Percentiles rank a stretch among this genome's conserved stretches.
Evolutionary conservation across 2,329 filamentous ascomycete genomes (phyloP).

Genomic region (Ophiosphaerella herpotricha): DNA sequence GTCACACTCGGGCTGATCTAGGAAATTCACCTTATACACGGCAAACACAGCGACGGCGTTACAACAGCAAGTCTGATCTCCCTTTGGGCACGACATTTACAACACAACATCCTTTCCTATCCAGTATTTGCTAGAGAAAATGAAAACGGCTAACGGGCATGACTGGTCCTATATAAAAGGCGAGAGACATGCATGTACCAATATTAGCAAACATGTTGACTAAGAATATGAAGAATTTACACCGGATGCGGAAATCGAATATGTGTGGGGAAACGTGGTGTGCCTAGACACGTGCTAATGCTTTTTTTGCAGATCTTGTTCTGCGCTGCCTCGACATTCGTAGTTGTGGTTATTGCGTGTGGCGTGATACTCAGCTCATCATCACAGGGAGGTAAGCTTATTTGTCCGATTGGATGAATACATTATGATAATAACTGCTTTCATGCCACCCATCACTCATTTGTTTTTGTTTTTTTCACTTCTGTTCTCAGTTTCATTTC

Average conservation of each 20-base stretch:
- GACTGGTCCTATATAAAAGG: too few relatives aligned
- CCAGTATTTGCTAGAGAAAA: too few relatives aligned
- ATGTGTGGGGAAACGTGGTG: too few relatives aligned
- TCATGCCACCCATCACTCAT: background rate
- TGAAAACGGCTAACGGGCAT: too few relatives aligned
- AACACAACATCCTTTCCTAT: too few relatives aligned
- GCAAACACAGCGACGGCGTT: slow-evolving; percentile 9
- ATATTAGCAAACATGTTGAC: too few relatives aligned
- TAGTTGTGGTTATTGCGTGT: background rate
- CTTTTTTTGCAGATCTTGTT: background rate
- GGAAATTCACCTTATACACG: background rate
- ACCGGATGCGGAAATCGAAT: too few relatives aligned
- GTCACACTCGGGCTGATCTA: background rate
- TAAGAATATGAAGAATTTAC: too few relatives aligned
- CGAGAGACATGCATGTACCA: too few relatives aligned
- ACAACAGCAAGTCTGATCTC: background rate
- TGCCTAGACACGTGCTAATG: too few relatives aligned
- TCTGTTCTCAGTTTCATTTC: background rate
- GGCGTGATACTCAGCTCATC: slow-evolving; percentile 1
- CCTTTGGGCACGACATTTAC: too few relatives aligned
- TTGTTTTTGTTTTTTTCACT: too few relatives aligned
- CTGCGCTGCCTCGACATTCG: background rate
- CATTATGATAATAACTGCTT: background rate
- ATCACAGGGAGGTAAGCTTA: background rate
- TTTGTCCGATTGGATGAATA: background rate